Evolutionary conservation across 2,329 filamentous ascomycete genomes (phyloP).

Genomic region (Pyrenochaeta sp.): DNA sequence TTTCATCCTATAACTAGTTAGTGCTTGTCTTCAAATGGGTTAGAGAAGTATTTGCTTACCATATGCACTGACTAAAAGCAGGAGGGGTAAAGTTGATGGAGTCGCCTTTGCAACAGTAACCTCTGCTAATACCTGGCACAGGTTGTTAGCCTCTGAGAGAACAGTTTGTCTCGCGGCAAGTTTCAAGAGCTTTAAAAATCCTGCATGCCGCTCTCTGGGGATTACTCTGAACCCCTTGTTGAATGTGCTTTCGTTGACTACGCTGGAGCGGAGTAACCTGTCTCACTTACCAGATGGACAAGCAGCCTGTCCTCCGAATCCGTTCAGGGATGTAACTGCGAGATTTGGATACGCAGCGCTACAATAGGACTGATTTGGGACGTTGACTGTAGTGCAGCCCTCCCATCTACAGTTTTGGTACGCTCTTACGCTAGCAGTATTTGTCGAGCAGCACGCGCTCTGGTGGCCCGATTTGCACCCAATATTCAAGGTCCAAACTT

Average conservation of each 20-base stretch:
- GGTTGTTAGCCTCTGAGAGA: background rate
- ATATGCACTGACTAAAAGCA: background rate
- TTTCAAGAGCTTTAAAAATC: too few species aligned
- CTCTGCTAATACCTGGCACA: background rate
- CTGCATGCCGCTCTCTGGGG: too few species aligned
- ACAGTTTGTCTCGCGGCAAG: too few species aligned
- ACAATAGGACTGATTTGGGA: background rate
- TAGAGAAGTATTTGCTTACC: background rate
- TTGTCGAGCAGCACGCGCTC: slow-evolving; percentile 1
- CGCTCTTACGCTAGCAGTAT: background rate
- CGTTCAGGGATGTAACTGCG: background rate
- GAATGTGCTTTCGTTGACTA: too few species aligned
- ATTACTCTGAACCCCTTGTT: too few species aligned
- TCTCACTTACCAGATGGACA: background rate
- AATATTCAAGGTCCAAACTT: background rate
- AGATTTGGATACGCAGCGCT: background rate
- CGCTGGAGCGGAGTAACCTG: too few species aligned
- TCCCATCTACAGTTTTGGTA: background rate
- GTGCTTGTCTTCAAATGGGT: too few species aligned
- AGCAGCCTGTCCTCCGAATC: background rate
- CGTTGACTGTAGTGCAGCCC: background rate
- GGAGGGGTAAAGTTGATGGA: background rate
- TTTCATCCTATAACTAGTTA: background rate
- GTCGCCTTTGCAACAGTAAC: slow-evolving; percentile 1
- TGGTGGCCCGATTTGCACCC: background rate